phyloP scores from a whole-genome alignment of 225 moss, liverwort and hornwort species.

The Neckera pumila region DNA sequence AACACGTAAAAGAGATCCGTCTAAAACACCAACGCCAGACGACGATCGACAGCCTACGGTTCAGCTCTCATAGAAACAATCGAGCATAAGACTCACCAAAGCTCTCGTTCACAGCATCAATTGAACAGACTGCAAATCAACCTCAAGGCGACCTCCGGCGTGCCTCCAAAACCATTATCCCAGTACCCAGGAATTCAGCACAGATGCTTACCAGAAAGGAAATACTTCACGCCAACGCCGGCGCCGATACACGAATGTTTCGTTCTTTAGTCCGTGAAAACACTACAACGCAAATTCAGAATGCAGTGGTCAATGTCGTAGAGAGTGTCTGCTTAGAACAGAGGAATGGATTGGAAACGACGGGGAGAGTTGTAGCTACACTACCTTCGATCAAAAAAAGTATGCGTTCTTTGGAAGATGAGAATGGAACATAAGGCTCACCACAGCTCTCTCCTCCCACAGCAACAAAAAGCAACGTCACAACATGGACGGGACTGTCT shows the following conservation, averaged over 20 bases:
- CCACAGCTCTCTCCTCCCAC: not conserved
- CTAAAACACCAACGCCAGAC: not conserved
- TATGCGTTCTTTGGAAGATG: not conserved
- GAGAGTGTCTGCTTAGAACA: not conserved
- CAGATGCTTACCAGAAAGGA: not conserved
- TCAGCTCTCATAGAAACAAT: not conserved
- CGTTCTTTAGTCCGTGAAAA: not conserved
- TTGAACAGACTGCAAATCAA: not conserved
- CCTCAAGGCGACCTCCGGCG: not conserved
- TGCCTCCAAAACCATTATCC: not conserved
- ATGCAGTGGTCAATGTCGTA: not conserved
- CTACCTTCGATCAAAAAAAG: not conserved
- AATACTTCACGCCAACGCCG: not conserved
- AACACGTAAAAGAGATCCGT: no score
- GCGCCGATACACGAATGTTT: not conserved
- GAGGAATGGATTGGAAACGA: not conserved
- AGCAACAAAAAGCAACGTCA: not conserved
- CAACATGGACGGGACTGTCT: not conserved
- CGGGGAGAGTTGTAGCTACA: no score
- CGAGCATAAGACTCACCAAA: not conserved
- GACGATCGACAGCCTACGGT: not conserved
- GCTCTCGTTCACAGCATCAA: not conserved
- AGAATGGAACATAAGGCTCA: not conserved
- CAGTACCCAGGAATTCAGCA: not conserved
- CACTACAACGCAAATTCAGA: not conserved